Percentiles rank a stretch among this genome's conserved stretches.
Conservation (phyloP, 164 flowering plant genomes). For the Tinospora cordifolia region DNA sequence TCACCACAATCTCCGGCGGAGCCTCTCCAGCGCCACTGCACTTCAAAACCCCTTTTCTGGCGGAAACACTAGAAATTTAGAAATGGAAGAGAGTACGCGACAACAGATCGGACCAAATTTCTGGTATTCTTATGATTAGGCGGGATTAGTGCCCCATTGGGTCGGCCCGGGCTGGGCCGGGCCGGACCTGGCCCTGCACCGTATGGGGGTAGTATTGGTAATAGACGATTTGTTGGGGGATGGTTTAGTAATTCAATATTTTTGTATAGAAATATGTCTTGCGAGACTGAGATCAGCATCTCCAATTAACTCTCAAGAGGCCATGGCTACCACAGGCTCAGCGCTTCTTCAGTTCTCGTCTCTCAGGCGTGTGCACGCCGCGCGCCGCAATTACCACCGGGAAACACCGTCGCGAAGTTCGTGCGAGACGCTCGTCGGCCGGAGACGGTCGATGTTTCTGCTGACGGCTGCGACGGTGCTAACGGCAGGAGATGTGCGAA, state of each 20-base stretch:
- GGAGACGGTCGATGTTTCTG: conserved; percentile 45
- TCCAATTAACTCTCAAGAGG: not conserved
- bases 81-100: not conserved
- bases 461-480: conserved; percentile 36
- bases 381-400: not conserved
- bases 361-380: conserved; percentile 19
- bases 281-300: conserved; percentile 8
- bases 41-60: conserved; percentile 1
- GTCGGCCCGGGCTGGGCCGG: not conserved
- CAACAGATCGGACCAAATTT: too few relatives aligned
- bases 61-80: conserved; percentile 6
- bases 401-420: not conserved
- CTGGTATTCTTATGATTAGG: not conserved
- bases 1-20: not conserved
- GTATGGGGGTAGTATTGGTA: not conserved
- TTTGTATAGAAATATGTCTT: not conserved
- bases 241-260: not conserved
- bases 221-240: not conserved
- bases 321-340: conserved; percentile 42
- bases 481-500: conserved; percentile 22
- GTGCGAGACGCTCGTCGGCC: conserved; percentile 8
- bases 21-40: not conserved
- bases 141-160: not conserved
- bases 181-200: too few relatives aligned
- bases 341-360: conserved; percentile 21